Evolutionary conservation across 768 basidiomycete genomes (phyloP).

Genomic region (Xerocomellus dryophilus): DNA sequence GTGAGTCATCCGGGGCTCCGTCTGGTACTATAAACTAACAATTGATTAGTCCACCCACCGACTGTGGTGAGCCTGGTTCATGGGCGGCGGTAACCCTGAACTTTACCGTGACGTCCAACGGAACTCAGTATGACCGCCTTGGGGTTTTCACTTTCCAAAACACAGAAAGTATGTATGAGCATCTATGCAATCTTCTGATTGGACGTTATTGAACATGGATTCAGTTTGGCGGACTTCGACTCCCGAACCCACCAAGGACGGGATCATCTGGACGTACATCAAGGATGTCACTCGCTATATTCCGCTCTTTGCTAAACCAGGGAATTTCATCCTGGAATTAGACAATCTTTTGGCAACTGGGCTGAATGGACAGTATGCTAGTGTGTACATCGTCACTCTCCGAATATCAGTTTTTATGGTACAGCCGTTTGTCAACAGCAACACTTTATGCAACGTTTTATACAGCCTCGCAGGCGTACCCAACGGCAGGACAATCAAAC

Average conservation of each 20-base stretch:
- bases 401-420: not conserved
- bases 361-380: slow-evolving; percentile 66
- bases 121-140: slow-evolving; percentile 72
- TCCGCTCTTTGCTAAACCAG: slow-evolving; percentile 65
- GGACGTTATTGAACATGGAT: not conserved
- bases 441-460: slow-evolving; percentile 71
- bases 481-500: slow-evolving; percentile 58
- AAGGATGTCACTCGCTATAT: slow-evolving; percentile 75
- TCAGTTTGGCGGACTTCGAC: slow-evolving; percentile 80
- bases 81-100: slow-evolving; percentile 77
- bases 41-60: slow-evolving; percentile 56
- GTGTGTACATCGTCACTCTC: slow-evolving; percentile 34
- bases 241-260: slow-evolving; percentile 65
- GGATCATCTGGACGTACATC: slow-evolving; percentile 75
- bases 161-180: slow-evolving; percentile 59
- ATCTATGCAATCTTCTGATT: not conserved
- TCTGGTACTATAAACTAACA: not conserved
- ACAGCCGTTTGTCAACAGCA: slow-evolving; percentile 39
- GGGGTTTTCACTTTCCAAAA: slow-evolving; percentile 74
- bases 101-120: slow-evolving; percentile 75
- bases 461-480: slow-evolving; percentile 52
- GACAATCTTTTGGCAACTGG: slow-evolving; percentile 62
- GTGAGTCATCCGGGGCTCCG: slow-evolving; percentile 35
- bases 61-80: slow-evolving; percentile 65
- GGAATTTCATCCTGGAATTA: slow-evolving; percentile 69